phyloP scores from a whole-genome alignment of 352 stramenopile species.

The Halophytophthora polymorphica region DNA sequence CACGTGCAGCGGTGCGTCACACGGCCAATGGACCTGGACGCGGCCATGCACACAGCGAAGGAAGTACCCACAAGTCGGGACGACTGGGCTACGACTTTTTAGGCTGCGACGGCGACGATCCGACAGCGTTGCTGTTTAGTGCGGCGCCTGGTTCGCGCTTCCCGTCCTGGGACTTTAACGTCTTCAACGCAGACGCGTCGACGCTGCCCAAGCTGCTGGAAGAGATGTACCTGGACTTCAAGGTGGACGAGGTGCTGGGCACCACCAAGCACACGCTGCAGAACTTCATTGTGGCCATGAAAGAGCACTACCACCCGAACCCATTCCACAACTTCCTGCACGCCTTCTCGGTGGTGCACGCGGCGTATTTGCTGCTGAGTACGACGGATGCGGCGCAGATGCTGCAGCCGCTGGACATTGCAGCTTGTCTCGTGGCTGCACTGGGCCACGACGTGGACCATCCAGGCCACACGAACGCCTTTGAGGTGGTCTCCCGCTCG shows the following conservation, averaged over 20 bases:
- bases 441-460: conserved; percentile 92
- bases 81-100: conserved; percentile 32
- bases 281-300: conserved; percentile 81
- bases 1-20: conserved; percentile 1
- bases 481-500: conserved; percentile 78
- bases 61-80: conserved; percentile 22
- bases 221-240: conserved; percentile 79
- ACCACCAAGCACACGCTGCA: conserved; percentile 54
- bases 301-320: conserved; percentile 84
- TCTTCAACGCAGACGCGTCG: conserved; percentile 59
- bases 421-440: conserved; percentile 78
- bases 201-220: conserved; percentile 52
- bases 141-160: conserved; percentile 27
- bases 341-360: conserved; percentile 86
- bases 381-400: conserved; percentile 63
- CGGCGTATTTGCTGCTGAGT: conserved; percentile 78
- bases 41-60: conserved; percentile 7
- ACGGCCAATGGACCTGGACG: conserved; percentile 4
- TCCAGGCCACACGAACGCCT: conserved; percentile 87
- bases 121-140: conserved; percentile 21
- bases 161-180: conserved; percentile 78
- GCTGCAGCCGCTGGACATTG: conserved; percentile 82
- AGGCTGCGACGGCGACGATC: conserved; percentile 8
- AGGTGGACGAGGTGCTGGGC: conserved; percentile 57
- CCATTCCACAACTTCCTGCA: conserved; percentile 92